A percentile compares a stretch with the other conserved stretches of the same genome.
Conservation (phyloP, 257 asterid genomes). For the Scutellaria minor region DNA sequence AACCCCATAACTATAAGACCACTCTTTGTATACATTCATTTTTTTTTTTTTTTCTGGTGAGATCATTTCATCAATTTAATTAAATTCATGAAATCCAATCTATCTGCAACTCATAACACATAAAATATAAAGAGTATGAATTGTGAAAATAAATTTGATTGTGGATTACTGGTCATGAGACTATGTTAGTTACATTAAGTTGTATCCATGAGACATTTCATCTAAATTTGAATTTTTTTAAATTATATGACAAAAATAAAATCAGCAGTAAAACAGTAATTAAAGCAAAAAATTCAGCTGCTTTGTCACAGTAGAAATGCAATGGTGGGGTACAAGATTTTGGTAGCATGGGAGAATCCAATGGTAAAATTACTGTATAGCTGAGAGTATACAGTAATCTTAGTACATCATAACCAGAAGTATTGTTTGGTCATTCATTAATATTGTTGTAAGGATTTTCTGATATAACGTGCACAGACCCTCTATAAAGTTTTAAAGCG, state of each 20-base stretch:
- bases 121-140: too few species aligned
- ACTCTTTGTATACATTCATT: not conserved
- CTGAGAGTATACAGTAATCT: not conserved
- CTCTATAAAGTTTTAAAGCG: conserved; percentile 1
- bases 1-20: conserved; percentile 3
- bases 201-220: too few species aligned
- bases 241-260: conserved; percentile 12
- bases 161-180: too few species aligned
- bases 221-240: too few species aligned
- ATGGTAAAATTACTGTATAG: conserved; percentile 25
- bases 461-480: conserved; percentile 25
- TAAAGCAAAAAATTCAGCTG: conserved; percentile 13
- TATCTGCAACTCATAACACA: too few species aligned
- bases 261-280: conserved; percentile 26
- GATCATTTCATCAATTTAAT: too few species aligned
- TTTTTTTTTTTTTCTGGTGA: too few species aligned
- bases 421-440: conserved; percentile 30
- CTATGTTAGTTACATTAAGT: too few species aligned
- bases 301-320: not conserved
- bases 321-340: conserved; percentile 23
- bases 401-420: not conserved
- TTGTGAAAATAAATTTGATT: too few species aligned
- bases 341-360: conserved; percentile 42
- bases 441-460: conserved; percentile 24
- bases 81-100: too few species aligned